These are phyloP conservation scores for Penicillium sp. DNA, from an alignment of 2,329 filamentous ascomycete species.

Conservation along the genomic window DNA sequence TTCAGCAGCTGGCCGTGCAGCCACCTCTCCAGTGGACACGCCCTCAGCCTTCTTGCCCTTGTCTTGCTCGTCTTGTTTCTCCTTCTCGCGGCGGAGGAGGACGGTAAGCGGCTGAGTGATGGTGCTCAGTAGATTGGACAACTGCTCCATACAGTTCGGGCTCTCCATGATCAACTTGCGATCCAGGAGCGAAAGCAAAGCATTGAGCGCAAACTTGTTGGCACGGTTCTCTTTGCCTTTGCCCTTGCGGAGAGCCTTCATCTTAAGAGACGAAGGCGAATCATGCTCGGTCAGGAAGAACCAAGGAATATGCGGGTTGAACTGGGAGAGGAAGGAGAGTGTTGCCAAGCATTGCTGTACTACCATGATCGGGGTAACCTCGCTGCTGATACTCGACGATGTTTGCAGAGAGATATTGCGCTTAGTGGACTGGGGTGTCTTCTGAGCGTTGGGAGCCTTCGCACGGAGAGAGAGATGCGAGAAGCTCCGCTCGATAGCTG, in stretches of 20 bases:
- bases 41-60: conserved; percentile 43
- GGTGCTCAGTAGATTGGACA: conserved; percentile 82
- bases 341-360: conserved; percentile 92
- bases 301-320: conserved; percentile 82
- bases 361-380: conserved; percentile 90
- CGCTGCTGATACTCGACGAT: conserved; percentile 65
- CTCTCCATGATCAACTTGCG: conserved; percentile 96
- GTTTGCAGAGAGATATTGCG: conserved; percentile 67
- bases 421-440: conserved; percentile 80
- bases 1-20: conserved; percentile 27
- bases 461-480: conserved; percentile 88
- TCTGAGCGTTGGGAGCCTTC: conserved; percentile 74
- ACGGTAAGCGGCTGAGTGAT: conserved; percentile 85
- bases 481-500: conserved; percentile 93
- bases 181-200: conserved; percentile 81
- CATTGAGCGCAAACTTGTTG: conserved; percentile 88
- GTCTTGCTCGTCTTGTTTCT: conserved; percentile 57
- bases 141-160: conserved; percentile 91
- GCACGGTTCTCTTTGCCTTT: conserved; percentile 84
- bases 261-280: conserved; percentile 73
- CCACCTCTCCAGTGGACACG: conserved; percentile 18
- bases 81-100: conserved; percentile 80
- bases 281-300: conserved; percentile 97
- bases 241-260: conserved; percentile 75
- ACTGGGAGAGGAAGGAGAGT: conserved; percentile 78